Base-by-base conservation (phyloP, 345 rosid species). In the Microthlaspi erraticum region DNA sequence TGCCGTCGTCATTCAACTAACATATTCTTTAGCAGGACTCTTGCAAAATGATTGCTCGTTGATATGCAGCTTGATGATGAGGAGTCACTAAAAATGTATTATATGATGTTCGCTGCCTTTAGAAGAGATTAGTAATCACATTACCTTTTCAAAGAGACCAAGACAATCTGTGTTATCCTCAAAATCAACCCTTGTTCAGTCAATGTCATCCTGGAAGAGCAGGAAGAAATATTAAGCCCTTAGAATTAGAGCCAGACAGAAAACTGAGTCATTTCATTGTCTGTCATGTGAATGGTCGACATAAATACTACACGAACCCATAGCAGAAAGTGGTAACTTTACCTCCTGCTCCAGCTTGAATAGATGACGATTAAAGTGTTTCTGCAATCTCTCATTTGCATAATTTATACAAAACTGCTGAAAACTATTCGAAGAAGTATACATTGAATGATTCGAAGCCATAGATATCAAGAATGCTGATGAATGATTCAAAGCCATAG, bases 261-360 rank as follows among this genome's bases (percentile, higher is more conserved):
- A 13, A 42, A 42, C 46, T 42, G 17, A 45, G 51, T 16, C 11
- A 1, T 48, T 49, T 12, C 37, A 39, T 37, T 17, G 26, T 49
- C 18, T 23, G 23, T 43, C 14, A 19, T n/a, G 23, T 48, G 52
- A 50, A 57, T 50, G 37, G 5, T 55, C 34, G 4, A 8, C 36
- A 5, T 20, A 64, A 16, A 56, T 55, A 57, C 19, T 17, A 41
- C 60, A 34, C 49, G 43, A 60, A 41, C 48, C 34, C 53, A 53
- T 41, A 70, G 50, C 70, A 62, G 60, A 82, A 79, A 20, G 29
- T 16, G 26, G 17, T 36, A 33, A 43, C 37, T 36, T 53, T 63
- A 94, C 99, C 98, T 94, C 99, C 72, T 94, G 99, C 80, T 94
- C 98, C 46, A 94, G 79, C 88, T 94, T 94, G 87, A 94, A 94